Evolutionary conservation across 2,329 filamentous ascomycete species (phyloP).

Genomic region (Aquanectria penicillioides): DNA sequence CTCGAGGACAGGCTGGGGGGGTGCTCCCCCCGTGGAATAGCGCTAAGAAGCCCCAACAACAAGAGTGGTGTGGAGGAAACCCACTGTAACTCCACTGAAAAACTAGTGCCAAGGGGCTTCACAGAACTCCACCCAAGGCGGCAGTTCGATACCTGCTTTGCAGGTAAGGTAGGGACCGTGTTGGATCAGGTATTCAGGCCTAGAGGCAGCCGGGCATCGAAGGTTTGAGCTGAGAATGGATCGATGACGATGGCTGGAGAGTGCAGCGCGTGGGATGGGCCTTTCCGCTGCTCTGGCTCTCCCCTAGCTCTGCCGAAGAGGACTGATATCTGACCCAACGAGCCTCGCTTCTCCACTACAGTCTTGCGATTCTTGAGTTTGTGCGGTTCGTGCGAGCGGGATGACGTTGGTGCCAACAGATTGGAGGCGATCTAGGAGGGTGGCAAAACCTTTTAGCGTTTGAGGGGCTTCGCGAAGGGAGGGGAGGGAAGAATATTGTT

Average conservation of each 20-base stretch:
- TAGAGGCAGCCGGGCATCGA: no score
- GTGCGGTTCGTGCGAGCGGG: constrained; percentile 13
- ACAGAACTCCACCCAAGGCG: no score
- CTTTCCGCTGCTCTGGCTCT: neutral
- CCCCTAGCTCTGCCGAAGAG: neutral
- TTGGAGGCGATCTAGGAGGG: constrained; percentile 4
- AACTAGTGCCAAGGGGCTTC: constrained; percentile 5
- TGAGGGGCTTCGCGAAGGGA: no score
- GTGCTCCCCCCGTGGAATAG: constrained; percentile 3
- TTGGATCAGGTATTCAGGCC: no score
- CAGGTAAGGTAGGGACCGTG: no score
- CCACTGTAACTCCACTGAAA: constrained; percentile 13
- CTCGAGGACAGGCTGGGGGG: constrained; percentile 1
- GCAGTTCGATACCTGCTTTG: no score
- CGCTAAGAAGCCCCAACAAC: constrained; percentile 4
- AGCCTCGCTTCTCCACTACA: neutral
- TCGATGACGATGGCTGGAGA: neutral
- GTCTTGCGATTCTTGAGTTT: neutral
- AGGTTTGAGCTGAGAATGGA: neutral
- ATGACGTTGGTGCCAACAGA: constrained; percentile 3
- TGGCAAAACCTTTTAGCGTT: neutral
- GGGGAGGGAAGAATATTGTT: no score
- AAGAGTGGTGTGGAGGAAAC: neutral
- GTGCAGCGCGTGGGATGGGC: neutral
- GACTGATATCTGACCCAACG: neutral